These are phyloP conservation scores for Microcyclosporella mali DNA, from an alignment of 2,329 filamentous ascomycete species.

Conservation along the genomic window DNA sequence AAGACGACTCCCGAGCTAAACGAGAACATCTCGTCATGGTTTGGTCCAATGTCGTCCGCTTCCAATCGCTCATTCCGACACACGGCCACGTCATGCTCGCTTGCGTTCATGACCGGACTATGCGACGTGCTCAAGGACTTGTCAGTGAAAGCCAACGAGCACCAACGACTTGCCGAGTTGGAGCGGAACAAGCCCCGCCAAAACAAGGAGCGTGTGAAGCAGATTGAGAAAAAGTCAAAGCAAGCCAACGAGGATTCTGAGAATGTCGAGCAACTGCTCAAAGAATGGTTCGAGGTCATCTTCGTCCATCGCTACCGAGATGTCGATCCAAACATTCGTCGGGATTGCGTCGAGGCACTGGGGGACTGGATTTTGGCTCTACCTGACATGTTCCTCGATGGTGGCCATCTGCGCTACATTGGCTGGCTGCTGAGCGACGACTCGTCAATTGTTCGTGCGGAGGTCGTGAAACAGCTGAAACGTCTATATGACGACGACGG, in stretches of 20 bases:
- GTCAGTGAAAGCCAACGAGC: conserved; percentile 65
- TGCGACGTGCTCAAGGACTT: conserved; percentile 67
- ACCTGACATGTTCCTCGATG: conserved; percentile 84
- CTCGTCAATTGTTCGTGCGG: conserved; percentile 65
- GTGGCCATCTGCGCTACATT: conserved; percentile 82
- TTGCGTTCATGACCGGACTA: conserved; percentile 72
- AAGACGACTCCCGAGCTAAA: conserved; percentile 72
- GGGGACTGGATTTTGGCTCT: conserved; percentile 83
- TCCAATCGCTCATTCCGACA: conserved; percentile 85
- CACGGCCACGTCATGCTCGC: conserved; percentile 78
- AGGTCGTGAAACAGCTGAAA: conserved; percentile 76
- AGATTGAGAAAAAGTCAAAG: conserved; percentile 65
- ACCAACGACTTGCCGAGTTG: conserved; percentile 69
- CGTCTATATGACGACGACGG: conserved; percentile 74
- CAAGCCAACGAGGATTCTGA: conserved; percentile 66
- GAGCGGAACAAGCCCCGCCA: conserved; percentile 66
- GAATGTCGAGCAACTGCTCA: conserved; percentile 63
- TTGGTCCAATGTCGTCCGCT: conserved; percentile 84
- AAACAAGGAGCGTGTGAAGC: conserved; percentile 71
- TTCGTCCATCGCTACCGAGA: conserved; percentile 96
- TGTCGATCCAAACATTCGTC: conserved; percentile 79
- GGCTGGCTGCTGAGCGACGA: conserved; percentile 93
- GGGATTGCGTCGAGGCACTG: conserved; percentile 80
- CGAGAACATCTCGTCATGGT: conserved; percentile 85
- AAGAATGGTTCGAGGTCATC: conserved; percentile 83